These are phyloP conservation scores for Bipolaris zeicola DNA, from an alignment of 2,329 filamentous ascomycete genomes.

Conservation along the genomic window DNA sequence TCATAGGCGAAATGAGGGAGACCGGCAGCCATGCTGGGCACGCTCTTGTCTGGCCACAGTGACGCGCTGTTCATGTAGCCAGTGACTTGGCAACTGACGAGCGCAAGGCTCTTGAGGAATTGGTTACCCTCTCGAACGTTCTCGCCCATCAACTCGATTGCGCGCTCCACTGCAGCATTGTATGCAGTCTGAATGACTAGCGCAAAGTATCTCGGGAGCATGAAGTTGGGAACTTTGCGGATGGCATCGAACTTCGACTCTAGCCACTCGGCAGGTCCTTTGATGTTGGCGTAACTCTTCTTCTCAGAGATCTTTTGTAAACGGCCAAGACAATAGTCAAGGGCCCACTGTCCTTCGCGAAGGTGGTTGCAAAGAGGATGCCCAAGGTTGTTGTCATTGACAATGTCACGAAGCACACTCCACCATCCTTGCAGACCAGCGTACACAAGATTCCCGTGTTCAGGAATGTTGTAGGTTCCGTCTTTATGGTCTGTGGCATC, in stretches of 20 bases:
- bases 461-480: conserved; percentile 87
- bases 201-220: conserved; percentile 91
- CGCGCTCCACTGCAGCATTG: conserved; percentile 77
- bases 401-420: conserved; percentile 84
- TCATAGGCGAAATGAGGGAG: conserved; percentile 91
- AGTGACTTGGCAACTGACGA: conserved; percentile 91
- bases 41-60: conserved; percentile 81
- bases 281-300: conserved; percentile 66
- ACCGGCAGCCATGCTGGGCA: conserved; percentile 88
- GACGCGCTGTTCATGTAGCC: conserved; percentile 90
- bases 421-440: conserved; percentile 99
- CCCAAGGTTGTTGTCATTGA: conserved; percentile 86
- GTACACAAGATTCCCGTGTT: conserved; percentile 84
- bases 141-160: conserved; percentile 76
- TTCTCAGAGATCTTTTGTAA: conserved; percentile 73
- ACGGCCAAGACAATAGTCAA: conserved; percentile 84
- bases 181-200: conserved; percentile 88
- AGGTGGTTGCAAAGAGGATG: conserved; percentile 94
- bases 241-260: conserved; percentile 85
- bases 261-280: conserved; percentile 75
- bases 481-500: conserved; percentile 79
- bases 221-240: conserved; percentile 81
- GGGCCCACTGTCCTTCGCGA: conserved; percentile 86
- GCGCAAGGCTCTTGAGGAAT: conserved; percentile 84
- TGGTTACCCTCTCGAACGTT: conserved; percentile 81